Conservation (phyloP, 1,139 yeast genomes). For the Scheffersomyces stambukii region DNA sequence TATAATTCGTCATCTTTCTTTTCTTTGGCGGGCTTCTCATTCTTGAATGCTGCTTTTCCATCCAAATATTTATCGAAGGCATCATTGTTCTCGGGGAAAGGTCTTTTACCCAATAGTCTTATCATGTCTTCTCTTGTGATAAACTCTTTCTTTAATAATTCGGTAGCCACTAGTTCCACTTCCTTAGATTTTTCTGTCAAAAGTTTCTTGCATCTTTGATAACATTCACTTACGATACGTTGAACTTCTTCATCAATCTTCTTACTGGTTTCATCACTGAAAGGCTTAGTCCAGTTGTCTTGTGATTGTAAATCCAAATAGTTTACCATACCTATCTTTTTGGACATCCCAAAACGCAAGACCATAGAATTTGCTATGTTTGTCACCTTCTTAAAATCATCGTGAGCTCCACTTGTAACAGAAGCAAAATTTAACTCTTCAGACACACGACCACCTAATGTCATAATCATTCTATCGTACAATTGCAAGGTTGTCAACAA, state of each 20-base stretch:
- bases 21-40: conserved; percentile 18
- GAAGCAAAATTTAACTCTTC: conserved; percentile 88
- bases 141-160: conserved; percentile 76
- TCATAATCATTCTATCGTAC: conserved; percentile 90
- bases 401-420: conserved; percentile 94
- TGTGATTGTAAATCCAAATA: conserved; percentile 53
- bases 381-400: conserved; percentile 96
- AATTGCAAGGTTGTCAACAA: conserved; percentile 76
- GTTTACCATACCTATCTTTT: conserved; percentile 75
- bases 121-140: conserved; percentile 90
- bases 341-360: conserved; percentile 85
- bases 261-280: conserved; percentile 80
- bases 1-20: conserved; percentile 18
- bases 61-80: conserved; percentile 84
- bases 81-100: conserved; percentile 85
- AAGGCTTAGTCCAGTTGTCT: conserved; percentile 78
- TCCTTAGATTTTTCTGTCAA: conserved; percentile 67
- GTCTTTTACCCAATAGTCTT: conserved; percentile 79
- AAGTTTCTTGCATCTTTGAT: conserved; percentile 61
- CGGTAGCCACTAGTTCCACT: conserved; percentile 84
- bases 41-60: conserved; percentile 38
- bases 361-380: conserved; percentile 94
- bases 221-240: conserved; percentile 75
- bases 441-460: conserved; percentile 93
- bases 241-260: conserved; percentile 81